phyloP scores from a whole-genome alignment of 2,329 filamentous ascomycete species.

The Coniella lustricola region DNA sequence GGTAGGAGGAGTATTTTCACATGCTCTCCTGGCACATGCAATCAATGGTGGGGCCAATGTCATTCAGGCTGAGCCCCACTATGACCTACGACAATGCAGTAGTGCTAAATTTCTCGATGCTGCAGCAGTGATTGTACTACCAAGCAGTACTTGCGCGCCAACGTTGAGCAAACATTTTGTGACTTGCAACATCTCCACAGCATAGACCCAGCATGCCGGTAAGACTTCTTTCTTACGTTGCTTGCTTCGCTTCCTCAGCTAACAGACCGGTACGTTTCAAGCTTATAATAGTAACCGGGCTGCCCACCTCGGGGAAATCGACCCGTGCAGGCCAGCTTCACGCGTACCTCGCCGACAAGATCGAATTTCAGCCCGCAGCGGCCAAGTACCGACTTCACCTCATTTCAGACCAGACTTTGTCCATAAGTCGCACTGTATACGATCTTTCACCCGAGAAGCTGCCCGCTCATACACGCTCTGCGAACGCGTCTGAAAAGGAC shows the following conservation, averaged over 20 bases:
- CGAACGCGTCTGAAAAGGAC: constrained; percentile 73
- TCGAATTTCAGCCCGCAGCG: constrained; percentile 30
- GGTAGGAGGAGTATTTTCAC: too few relatives aligned
- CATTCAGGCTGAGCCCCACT: too few relatives aligned
- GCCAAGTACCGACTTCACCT: constrained; percentile 60
- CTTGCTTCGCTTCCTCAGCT: too few relatives aligned
- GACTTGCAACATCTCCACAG: too few relatives aligned
- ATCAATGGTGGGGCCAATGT: neutral
- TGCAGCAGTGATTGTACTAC: too few relatives aligned
- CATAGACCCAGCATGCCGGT: too few relatives aligned
- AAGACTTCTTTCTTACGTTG: too few relatives aligned
- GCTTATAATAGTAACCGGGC: constrained; percentile 61
- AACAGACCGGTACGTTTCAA: too few relatives aligned
- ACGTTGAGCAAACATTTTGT: too few relatives aligned
- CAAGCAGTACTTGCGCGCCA: too few relatives aligned
- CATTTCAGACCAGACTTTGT: constrained; percentile 65
- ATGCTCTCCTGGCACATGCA: neutral
- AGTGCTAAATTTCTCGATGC: too few relatives aligned
- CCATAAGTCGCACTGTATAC: constrained; percentile 65
- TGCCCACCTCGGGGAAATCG: constrained; percentile 63
- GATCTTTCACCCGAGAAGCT: constrained; percentile 48
- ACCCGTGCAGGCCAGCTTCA: constrained; percentile 60
- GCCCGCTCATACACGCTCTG: constrained; percentile 57
- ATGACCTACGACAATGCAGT: too few relatives aligned
- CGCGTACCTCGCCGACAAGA: constrained; percentile 54